Evolutionary conservation across 768 basidiomycete genomes (phyloP), one percentile per base, ranked within the genome.

Genomic region (Mycena olivaceomarginata): DNA sequence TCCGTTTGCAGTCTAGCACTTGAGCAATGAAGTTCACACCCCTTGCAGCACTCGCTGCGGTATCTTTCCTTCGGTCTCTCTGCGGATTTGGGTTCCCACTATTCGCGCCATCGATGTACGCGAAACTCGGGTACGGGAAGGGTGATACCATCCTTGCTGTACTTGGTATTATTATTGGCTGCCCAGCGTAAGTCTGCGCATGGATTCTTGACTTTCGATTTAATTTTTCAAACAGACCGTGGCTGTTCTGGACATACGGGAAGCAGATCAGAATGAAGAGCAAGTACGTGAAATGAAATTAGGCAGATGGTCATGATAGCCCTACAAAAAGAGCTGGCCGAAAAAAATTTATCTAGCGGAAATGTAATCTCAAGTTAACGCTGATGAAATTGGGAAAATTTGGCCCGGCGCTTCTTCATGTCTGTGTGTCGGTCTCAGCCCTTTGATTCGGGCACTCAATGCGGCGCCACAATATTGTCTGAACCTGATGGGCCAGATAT

Each of bases 41-140:
- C 16, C 12, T 20, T 18, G 31, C 63, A 59, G 65, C 91, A 93
- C 94, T 4, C 84, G 94, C 94, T 0, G 93, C 94, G 0, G 91
- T 91, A 25, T 85, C 92, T 0, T 93, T 84, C 82, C 82, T 95
- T 16, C 91, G 95, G 39, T 92, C 93, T 0, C 71, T 95, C 0
- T 90, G 91, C 1, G 95, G 95, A 0, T 95, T 95, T 67, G 92
- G 89, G 1, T 95, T 96, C 82, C 95, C 95, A 2, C 85, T 96
- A 18, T 96, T 96, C 79, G 94, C 92, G 4, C 92, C 93, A 22
- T 86, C 89, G 51, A 93, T 96, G 91, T 95, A 90, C 83, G 83
- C 85, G 1, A 85, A 86, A 13, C 85, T 96, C 0, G 95, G 94
- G 5, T 94, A 93, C 71, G 95, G 94, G 0, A 93, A 92, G 75